Conservation (phyloP, 768 basidiomycete species). For the Phaeotremella fagi region DNA sequence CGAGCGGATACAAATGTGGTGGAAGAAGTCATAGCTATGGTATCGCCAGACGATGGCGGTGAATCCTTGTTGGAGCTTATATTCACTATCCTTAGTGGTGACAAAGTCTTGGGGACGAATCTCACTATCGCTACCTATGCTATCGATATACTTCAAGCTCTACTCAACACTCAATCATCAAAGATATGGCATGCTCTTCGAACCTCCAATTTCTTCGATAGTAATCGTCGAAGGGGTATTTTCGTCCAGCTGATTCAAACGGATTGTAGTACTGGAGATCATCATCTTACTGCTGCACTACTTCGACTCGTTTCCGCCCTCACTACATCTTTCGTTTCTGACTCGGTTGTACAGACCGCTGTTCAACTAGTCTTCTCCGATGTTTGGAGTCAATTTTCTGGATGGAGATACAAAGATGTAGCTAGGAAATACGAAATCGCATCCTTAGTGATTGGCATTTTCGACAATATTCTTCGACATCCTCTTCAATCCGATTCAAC, state of each 20-base stretch:
- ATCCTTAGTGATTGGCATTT: constrained; percentile 61
- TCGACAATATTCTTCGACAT: constrained; percentile 58
- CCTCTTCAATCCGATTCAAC: constrained; percentile 14
- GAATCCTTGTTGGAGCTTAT: constrained; percentile 51
- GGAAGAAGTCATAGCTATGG: constrained; percentile 60
- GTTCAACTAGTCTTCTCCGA: constrained; percentile 74
- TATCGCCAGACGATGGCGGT: constrained; percentile 60
- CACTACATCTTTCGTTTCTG: constrained; percentile 65
- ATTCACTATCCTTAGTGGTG: constrained; percentile 53
- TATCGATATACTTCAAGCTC: constrained; percentile 71
- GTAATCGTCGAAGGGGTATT: constrained; percentile 17
- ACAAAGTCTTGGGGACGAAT: constrained; percentile 62
- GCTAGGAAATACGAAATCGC: constrained; percentile 82
- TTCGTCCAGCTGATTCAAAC: constrained; percentile 58
- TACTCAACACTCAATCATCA: constrained; percentile 71
- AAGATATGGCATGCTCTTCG: constrained; percentile 85
- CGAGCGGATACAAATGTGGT: constrained; percentile 62
- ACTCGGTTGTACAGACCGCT: constrained; percentile 58
- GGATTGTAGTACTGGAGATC: constrained; percentile 65
- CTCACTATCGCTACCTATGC: constrained; percentile 66
- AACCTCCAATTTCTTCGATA: constrained; percentile 61
- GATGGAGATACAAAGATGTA: constrained; percentile 79
- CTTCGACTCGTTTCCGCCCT: constrained; percentile 59
- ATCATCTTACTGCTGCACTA: constrained; percentile 58
- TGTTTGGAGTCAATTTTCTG: constrained; percentile 78